These are phyloP conservation scores for Zopfia rhizophila DNA, from an alignment of 2,329 filamentous ascomycete species.

Conservation along the genomic window DNA sequence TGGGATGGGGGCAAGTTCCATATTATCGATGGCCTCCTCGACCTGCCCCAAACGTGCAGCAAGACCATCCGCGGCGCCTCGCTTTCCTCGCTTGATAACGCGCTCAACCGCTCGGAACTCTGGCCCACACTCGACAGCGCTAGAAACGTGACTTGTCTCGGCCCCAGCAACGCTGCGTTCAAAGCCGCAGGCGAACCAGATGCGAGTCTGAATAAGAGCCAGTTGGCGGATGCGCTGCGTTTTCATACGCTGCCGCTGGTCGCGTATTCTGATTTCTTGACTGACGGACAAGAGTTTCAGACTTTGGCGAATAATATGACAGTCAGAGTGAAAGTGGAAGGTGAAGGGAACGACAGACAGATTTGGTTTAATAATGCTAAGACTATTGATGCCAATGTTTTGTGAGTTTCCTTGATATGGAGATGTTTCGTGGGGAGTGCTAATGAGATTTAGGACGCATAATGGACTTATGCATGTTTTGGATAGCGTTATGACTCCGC, in stretches of 20 bases:
- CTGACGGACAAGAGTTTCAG: slow-evolving; percentile 29
- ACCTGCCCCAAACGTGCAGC: slow-evolving; percentile 24
- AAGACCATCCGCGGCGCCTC: slow-evolving; percentile 22
- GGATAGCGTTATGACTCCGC: slow-evolving; percentile 30
- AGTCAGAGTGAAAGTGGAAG: slow-evolving; percentile 30
- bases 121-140: slow-evolving; percentile 28
- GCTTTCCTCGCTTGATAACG: slow-evolving; percentile 26
- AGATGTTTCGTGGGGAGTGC: not conserved
- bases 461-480: slow-evolving; percentile 35
- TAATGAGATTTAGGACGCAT: slow-evolving; percentile 22
- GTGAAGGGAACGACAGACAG: slow-evolving; percentile 14
- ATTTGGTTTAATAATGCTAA: slow-evolving; percentile 38
- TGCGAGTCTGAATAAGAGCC: slow-evolving; percentile 14
- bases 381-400: slow-evolving; percentile 32
- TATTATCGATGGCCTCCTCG: slow-evolving; percentile 30
- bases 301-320: slow-evolving; percentile 27
- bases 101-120: slow-evolving; percentile 25
- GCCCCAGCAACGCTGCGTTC: slow-evolving; percentile 29
- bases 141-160: slow-evolving; percentile 32
- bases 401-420: slow-evolving; percentile 22
- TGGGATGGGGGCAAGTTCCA: slow-evolving; percentile 36
- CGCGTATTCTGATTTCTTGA: slow-evolving; percentile 31
- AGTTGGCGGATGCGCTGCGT: slow-evolving; percentile 20
- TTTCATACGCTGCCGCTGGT: slow-evolving; percentile 32
- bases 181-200: slow-evolving; percentile 25